Evolutionary conservation across 2,329 filamentous ascomycete species (phyloP), one percentile per base, ranked within the genome.

Genomic region (Diatrype stigma): DNA sequence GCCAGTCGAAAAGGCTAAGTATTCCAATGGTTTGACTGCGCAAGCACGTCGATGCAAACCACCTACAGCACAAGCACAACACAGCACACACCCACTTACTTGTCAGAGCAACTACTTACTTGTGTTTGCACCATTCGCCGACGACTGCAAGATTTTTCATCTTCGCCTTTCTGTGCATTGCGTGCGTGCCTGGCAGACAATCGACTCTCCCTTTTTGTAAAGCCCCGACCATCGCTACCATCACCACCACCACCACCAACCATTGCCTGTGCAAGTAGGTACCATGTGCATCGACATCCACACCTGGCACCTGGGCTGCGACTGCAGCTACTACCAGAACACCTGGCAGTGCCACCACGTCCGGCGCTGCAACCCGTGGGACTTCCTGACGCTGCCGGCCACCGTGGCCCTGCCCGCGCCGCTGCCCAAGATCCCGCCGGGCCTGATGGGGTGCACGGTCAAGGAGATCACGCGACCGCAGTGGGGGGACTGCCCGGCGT

Each of bases 211-310:
- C n/a, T n/a, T n/a, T n/a, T n/a, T n/a, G n/a, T n/a, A n/a, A 30
- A 30, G 26, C 26, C 10, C 10, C 10, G 6, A 5, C 5, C 26
- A 10, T 30, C 5, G 10, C 26, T 30, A 30, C 26, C 26, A 30
- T 30, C 26, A 30, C 5, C 6, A 30, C 10, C 10, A 30, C 26
- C 10, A 30, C 26, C 10, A 30, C 26, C 42, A 44, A 22, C 5
- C 10, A 44, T n/a, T 22, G 21, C 21, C 10, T 16, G n/a, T 6
- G 6, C 12, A 17, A 8, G 6, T 17, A 22, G 5, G 6, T 16
- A 37, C n/a, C 34, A 71, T 72, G 69, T 72, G 69, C 49, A 57
- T 58, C 54, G 59, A 67, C 46, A 53, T 68, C 45, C 65, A 60
- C 49, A 66, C 58, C 19, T 51, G 34, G n/a, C 62, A 59, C 34